phyloP scores from a whole-genome alignment of 1,284 basidiomycete genomes.

The Ceratobasidium sp. region DNA sequence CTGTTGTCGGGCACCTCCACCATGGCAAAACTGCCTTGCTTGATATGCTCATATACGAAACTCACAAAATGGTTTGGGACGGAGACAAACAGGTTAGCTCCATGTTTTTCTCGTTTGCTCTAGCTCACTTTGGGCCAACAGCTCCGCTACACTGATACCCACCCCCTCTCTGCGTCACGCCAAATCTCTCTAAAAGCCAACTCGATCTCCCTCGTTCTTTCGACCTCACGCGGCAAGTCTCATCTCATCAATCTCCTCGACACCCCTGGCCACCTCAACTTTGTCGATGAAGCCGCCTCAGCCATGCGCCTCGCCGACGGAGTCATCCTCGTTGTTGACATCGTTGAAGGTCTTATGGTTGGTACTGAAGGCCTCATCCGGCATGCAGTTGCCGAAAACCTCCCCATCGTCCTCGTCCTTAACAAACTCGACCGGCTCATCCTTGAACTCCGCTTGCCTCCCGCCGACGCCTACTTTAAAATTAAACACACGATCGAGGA shows the following conservation, averaged over 20 bases:
- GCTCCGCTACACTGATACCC: no score
- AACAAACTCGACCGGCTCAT: slow-evolving; percentile 99
- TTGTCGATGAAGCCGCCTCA: slow-evolving; percentile 93
- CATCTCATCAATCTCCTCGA: slow-evolving; percentile 95
- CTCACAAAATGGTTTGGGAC: no score
- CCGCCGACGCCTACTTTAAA: slow-evolving; percentile 97
- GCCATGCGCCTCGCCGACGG: slow-evolving; percentile 91
- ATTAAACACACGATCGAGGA: slow-evolving; percentile 99
- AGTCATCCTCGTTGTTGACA: slow-evolving; percentile 92
- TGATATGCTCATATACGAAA: no score
- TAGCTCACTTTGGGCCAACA: no score
- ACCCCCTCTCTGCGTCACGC: no score
- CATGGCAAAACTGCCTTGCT: no score
- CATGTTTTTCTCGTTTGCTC: no score
- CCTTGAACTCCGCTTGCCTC: slow-evolving; percentile 94
- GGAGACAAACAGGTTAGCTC: no score
- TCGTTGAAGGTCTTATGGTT: slow-evolving; percentile 93
- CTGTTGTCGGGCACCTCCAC: no score
- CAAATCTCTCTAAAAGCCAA: no score
- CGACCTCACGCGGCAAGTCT: no score
- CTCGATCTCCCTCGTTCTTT: no score
- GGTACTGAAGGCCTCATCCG: slow-evolving; percentile 86
- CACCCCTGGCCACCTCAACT: slow-evolving; percentile 98
- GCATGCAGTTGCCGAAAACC: slow-evolving; percentile 84
- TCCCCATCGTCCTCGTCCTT: slow-evolving; percentile 92